Evolutionary conservation across 2,329 filamentous ascomycete genomes (phyloP).

Genomic region (Alternaria solani): DNA sequence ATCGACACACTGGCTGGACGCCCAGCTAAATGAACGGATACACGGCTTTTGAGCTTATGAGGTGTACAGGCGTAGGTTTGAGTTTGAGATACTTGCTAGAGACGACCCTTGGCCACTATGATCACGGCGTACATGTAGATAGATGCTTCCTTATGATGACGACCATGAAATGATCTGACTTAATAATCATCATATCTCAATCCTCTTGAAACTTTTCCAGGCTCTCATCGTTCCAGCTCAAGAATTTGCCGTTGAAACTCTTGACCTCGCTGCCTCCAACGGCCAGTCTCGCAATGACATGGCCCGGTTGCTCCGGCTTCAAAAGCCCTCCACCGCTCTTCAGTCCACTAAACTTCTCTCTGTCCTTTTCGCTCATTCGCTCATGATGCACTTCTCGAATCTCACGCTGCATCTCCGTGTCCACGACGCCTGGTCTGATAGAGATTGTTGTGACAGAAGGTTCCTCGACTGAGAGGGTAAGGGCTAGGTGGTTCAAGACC

Average conservation of each 20-base stretch:
- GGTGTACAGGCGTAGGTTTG: neutral
- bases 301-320: conserved; percentile 82
- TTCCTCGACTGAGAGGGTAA: conserved; percentile 79
- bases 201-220: conserved; percentile 38
- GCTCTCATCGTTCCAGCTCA: conserved; percentile 58
- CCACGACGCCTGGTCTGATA: conserved; percentile 80
- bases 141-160: conserved; percentile 3
- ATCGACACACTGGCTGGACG: conserved; percentile 35
- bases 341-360: conserved; percentile 71
- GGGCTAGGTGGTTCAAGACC: conserved; percentile 79
- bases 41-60: neutral
- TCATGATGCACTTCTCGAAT: conserved; percentile 76
- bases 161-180: conserved; percentile 3
- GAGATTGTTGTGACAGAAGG: conserved; percentile 75
- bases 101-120: neutral
- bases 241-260: conserved; percentile 77
- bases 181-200: conserved; percentile 6
- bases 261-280: conserved; percentile 66
- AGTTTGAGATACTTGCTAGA: neutral
- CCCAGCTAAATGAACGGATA: conserved; percentile 14
- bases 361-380: conserved; percentile 66
- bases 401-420: conserved; percentile 89
- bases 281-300: conserved; percentile 83
- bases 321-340: conserved; percentile 77
- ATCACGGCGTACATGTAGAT: conserved; percentile 16